Evolutionary conservation across 1,284 basidiomycete species (phyloP), one percentile per base, ranked within the genome.

Genomic region (Inonotus hispidus): DNA sequence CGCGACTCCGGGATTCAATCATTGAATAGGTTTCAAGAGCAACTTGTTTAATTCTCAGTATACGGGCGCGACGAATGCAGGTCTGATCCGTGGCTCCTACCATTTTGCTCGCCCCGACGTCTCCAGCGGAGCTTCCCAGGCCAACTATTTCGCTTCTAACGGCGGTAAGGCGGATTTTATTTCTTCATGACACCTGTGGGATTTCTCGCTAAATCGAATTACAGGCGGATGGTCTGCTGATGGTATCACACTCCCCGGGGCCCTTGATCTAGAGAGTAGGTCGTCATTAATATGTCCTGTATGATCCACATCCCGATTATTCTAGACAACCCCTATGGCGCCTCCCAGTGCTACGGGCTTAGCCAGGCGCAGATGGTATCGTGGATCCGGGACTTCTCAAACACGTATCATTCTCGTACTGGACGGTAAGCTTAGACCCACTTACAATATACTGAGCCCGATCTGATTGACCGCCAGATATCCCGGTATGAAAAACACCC

Each of bases 201-300:
- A 6, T 38, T 8, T 25, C n/a, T 35, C 21, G 13, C 56, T 53
- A 11, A 67, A 32, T 60, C 59, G 50, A 57, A 38, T 35, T 19
- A 52, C 59, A 79, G 78, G 82, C 65, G 82, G 81, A 8, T 86
- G 83, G 83, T 77, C 76, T 38, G 71, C 70, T 8, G 83, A 86
- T 68, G 83, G 81, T 2, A 80, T 78, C 49, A 87, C 85, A 23
- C 81, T 86, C 11, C 84, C 85, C 23, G 85, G 85, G 14, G 81
- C 80, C n/a, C 71, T 87, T 11, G 85, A 87, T 64, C 79, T 87
- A 58, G 84, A 87, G 66, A 80, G 83, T 84, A 50, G n/a, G 43
- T 25, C 2, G n/a, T 39, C 39, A 56, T 61, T 10, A 53, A 27
- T 61, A 37, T 41, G 11, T 23, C 2, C 32, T 6, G 25, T 63